Base-by-base conservation (phyloP, 176 grass and related monocot genomes). In the Chrysopogon serrulatus region DNA sequence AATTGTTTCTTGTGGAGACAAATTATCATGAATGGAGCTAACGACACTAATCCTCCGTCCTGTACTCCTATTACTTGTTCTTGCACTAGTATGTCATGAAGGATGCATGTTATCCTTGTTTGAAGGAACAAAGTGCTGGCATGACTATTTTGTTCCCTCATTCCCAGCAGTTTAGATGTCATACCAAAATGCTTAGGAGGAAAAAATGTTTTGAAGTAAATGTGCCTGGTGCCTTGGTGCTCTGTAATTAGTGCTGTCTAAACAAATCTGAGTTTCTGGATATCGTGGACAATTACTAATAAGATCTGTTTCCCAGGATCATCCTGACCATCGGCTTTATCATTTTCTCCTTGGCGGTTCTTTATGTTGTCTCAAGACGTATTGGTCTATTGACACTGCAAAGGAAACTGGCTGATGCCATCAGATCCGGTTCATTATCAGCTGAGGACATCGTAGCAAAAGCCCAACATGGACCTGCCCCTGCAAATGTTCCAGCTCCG, bases 371-470 rank as follows among this genome's bases (percentile, higher is more conserved):
- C 14, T 99, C 93, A 8, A 96, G 88, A 68, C 86, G 91, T 63
- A 84, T 94, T 51, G 88, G 88, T 14, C 79, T 96, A 21, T 75
- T 96, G 86, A 90, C 86, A 16, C 70, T 99, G 42, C 93, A 99
- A 82, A 92, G 96, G 84, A 99, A 95, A 45, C 41, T 99, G 61
- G 63, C 80, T 1, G 80, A 86, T 81, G 93, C 89, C 72, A 93
- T 98, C 79, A 95, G 92, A 80, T 90, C 91, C n/a, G 91, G 93
- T 77, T 90, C 93, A 39, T 70, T 90, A 70, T 79, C 84, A 67
- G 76, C 90, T 3, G 87, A 84, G 76, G 89, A 90, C 65, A 53
- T 92, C 18, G 74, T 83, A 40, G 45, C 31, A 28, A 84, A 86
- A 79, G 84, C 62, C 7, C 73, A 82, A 31, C 71, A 85, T 71